phyloP scores from a whole-genome alignment of 768 basidiomycete species.

The Amanita rubescens region DNA sequence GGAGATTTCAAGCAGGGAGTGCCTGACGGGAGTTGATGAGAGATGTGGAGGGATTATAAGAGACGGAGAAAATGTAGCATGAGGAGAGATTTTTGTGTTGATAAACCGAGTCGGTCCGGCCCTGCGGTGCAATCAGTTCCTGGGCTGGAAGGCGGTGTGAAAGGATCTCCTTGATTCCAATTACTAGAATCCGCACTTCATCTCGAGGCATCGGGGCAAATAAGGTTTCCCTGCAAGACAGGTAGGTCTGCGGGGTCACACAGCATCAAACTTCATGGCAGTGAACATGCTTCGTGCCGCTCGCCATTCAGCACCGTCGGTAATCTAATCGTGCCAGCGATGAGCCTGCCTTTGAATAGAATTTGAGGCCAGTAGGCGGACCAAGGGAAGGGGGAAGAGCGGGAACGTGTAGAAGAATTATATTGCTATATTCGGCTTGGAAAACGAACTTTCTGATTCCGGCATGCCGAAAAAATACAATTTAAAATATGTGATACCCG shows the following conservation, averaged over 20 bases:
- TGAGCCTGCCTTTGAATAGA: neutral
- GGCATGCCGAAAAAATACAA: too few species aligned
- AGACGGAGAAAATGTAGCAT: neutral
- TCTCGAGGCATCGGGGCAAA: neutral
- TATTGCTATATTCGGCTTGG: too few species aligned
- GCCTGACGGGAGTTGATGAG: neutral
- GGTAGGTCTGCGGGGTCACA: neutral
- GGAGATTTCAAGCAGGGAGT: neutral
- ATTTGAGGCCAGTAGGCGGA: neutral
- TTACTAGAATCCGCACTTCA: neutral
- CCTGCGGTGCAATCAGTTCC: neutral
- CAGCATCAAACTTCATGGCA: neutral
- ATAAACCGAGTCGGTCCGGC: neutral
- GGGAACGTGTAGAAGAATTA: too few species aligned
- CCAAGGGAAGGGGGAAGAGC: too few species aligned
- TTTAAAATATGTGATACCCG: too few species aligned
- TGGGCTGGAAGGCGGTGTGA: conserved; percentile 1
- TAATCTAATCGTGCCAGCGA: neutral
- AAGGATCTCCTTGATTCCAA: conserved; percentile 3
- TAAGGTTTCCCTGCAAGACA: neutral
- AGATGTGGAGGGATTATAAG: neutral
- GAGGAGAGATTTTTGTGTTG: neutral
- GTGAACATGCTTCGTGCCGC: neutral
- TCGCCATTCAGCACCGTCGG: neutral
- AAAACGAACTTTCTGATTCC: too few species aligned